Conservation (phyloP, 768 basidiomycete genomes). For the Boletus tylopilopsis region DNA sequence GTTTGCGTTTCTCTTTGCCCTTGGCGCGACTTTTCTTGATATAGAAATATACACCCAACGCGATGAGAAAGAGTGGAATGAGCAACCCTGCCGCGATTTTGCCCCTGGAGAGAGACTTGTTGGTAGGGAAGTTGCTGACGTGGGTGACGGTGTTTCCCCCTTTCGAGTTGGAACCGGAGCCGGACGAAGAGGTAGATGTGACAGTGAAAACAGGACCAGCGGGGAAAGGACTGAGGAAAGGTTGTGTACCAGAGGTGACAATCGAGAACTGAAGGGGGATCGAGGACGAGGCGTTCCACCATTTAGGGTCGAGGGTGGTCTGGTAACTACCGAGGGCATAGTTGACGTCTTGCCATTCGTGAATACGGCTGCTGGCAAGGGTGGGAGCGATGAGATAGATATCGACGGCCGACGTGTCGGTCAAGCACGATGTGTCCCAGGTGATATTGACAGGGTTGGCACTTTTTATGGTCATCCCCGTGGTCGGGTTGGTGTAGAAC, state of each 20-base stretch:
- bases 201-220: slow-evolving; percentile 70
- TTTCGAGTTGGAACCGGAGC: slow-evolving; percentile 40
- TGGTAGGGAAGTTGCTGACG: slow-evolving; percentile 36
- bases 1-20: slow-evolving; percentile 48
- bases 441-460: slow-evolving; percentile 49
- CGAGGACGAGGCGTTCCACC: slow-evolving; percentile 62
- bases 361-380: slow-evolving; percentile 40
- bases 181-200: slow-evolving; percentile 48
- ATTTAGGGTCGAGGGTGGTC: slow-evolving; percentile 51
- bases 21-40: slow-evolving; percentile 51
- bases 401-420: slow-evolving; percentile 46
- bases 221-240: slow-evolving; percentile 51
- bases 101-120: slow-evolving; percentile 42
- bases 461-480: slow-evolving; percentile 44
- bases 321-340: slow-evolving; percentile 47
- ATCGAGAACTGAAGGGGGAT: slow-evolving; percentile 58
- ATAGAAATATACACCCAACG: slow-evolving; percentile 41
- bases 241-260: slow-evolving; percentile 44
- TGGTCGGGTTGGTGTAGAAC: slow-evolving; percentile 57
- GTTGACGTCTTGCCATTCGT: slow-evolving; percentile 55
- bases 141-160: slow-evolving; percentile 34
- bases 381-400: slow-evolving; percentile 64
- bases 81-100: slow-evolving; percentile 64
- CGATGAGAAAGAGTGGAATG: slow-evolving; percentile 58
- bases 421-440: slow-evolving; percentile 64